phyloP scores from a whole-genome alignment of 352 stramenopile species.

The Phytophthora meadii region DNA sequence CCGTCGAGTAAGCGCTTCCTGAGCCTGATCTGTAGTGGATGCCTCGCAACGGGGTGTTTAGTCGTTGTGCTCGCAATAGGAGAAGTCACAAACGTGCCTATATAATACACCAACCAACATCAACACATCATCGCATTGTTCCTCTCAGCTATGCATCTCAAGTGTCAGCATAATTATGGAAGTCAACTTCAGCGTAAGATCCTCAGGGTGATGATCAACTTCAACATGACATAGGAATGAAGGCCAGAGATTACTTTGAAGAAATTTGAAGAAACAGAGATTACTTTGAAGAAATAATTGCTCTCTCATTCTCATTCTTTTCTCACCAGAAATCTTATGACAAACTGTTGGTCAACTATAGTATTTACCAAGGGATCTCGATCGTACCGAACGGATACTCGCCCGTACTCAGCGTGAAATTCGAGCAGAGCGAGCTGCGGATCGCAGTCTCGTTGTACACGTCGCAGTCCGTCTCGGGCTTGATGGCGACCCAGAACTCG shows the following conservation, averaged over 20 bases:
- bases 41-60: conserved; percentile 4
- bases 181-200: no score
- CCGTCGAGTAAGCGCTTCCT: conserved; percentile 64
- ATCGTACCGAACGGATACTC: conserved; percentile 36
- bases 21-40: conserved; percentile 22
- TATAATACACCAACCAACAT: conserved; percentile 33
- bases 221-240: not conserved
- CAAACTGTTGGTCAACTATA: no score
- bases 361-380: conserved; percentile 19
- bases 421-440: conserved; percentile 45
- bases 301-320: no score
- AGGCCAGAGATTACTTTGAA: no score
- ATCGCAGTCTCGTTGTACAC: conserved; percentile 35
- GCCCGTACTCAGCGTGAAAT: conserved; percentile 39
- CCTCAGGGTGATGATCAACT: not conserved
- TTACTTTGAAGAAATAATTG: no score
- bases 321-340: no score
- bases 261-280: no score
- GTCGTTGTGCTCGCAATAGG: conserved; percentile 16
- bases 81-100: conserved; percentile 12
- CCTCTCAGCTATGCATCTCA: no score
- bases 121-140: not conserved
- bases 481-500: conserved; percentile 64
- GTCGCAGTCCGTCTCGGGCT: conserved; percentile 59
- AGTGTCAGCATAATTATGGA: no score